A percentile compares a stretch with the other conserved stretches of the same genome.
These are phyloP conservation scores for Entomortierella parvispora DNA, from an alignment of 192 early-diverging fungal species.

Conservation along the genomic window DNA sequence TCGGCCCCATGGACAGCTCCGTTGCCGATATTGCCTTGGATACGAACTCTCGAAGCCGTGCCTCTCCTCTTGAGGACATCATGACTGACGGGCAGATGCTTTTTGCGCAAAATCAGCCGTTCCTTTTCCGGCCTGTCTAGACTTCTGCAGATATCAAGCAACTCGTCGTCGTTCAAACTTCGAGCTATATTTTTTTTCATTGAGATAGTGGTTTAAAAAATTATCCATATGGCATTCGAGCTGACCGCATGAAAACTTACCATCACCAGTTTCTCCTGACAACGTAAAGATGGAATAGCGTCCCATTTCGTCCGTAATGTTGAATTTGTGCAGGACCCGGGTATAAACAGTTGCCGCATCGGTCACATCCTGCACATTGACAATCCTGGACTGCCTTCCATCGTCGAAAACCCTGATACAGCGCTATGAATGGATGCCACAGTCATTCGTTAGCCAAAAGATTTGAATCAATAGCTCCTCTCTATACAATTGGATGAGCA, in stretches of 20 bases:
- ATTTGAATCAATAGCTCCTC: neutral
- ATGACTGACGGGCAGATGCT: slow-evolving; percentile 68
- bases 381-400: slow-evolving; percentile 80
- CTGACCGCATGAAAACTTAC: no score
- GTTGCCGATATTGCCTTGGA: slow-evolving; percentile 21
- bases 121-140: slow-evolving; percentile 74
- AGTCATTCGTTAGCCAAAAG: no score
- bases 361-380: slow-evolving; percentile 76
- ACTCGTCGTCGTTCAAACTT: slow-evolving; percentile 80
- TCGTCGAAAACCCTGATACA: slow-evolving; percentile 84
- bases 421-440: slow-evolving; percentile 59
- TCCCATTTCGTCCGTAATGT: slow-evolving; percentile 76
- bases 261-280: slow-evolving; percentile 75
- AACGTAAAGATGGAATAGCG: slow-evolving; percentile 81
- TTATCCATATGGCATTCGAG: no score
- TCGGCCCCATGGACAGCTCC: neutral
- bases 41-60: slow-evolving; percentile 43
- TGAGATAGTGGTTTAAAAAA: no score
- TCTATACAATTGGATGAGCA: neutral
- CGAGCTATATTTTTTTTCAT: slow-evolving; percentile 52
- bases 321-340: slow-evolving; percentile 84
- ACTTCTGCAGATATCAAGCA: slow-evolving; percentile 79
- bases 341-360: slow-evolving; percentile 77
- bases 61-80: slow-evolving; percentile 62
- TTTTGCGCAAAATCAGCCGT: slow-evolving; percentile 76